phyloP scores from a whole-genome alignment of 1,139 yeast genomes.

The Yamadazyma kanchanaburiensis region DNA sequence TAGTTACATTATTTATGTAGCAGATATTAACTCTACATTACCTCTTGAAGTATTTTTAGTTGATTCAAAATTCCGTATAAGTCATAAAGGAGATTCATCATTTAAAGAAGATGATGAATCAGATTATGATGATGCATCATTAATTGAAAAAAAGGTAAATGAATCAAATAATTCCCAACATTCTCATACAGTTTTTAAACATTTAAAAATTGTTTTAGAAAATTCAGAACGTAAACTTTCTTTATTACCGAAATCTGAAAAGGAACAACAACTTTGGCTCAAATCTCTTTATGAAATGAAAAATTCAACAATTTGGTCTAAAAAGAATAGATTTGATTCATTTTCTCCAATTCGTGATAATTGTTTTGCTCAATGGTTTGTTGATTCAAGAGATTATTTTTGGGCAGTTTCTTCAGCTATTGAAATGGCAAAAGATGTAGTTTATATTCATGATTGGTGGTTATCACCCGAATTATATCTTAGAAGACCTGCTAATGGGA shows the following conservation, averaged over 20 bases:
- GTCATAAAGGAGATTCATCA: constrained; percentile 38
- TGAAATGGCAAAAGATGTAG: constrained; percentile 90
- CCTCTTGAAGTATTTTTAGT: constrained; percentile 89
- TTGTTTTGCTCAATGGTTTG: constrained; percentile 94
- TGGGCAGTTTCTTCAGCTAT: constrained; percentile 95
- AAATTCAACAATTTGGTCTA: constrained; percentile 66
- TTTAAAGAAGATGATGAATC: constrained; percentile 26
- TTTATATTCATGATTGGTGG: constrained; percentile 99
- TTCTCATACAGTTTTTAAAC: constrained; percentile 33
- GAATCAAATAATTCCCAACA: constrained; percentile 15
- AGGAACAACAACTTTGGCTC: constrained; percentile 74
- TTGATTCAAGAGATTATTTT: constrained; percentile 93
- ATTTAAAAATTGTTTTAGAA: constrained; percentile 61
- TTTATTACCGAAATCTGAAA: constrained; percentile 68
- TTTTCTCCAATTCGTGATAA: constrained; percentile 89
- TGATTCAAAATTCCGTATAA: constrained; percentile 64
- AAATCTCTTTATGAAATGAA: constrained; percentile 71
- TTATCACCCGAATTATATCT: constrained; percentile 88
- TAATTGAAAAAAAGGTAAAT: constrained; percentile 23
- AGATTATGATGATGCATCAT: constrained; percentile 43
- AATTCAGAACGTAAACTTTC: constrained; percentile 78
- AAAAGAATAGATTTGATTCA: constrained; percentile 72
- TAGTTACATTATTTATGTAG: constrained; percentile 81
- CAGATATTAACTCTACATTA: constrained; percentile 80
- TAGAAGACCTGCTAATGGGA: constrained; percentile 92